phyloP scores from a whole-genome alignment of 768 basidiomycete genomes.

The Mycena alexandri region DNA sequence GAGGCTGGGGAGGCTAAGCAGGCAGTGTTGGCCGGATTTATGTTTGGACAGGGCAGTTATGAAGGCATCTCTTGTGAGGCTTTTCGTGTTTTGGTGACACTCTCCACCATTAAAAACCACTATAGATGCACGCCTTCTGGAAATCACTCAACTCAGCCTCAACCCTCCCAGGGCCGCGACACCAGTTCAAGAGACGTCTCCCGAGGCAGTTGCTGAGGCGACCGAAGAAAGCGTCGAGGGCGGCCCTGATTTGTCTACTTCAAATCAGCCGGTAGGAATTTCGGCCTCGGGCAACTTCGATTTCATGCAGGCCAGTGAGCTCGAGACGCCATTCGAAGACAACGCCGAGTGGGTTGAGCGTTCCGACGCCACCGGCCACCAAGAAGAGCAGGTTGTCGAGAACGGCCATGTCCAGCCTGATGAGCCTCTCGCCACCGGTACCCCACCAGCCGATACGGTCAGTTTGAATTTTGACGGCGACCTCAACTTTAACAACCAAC shows the following conservation, averaged over 20 bases:
- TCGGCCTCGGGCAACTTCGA: conserved; percentile 70
- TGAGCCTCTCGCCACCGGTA: conserved; percentile 24
- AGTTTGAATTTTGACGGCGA: background rate
- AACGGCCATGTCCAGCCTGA: conserved; percentile 48
- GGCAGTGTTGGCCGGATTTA: conserved; percentile 64
- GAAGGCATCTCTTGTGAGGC: conserved; percentile 74
- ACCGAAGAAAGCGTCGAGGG: conserved; percentile 41
- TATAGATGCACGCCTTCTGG: conserved; percentile 71
- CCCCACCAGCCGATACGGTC: conserved; percentile 38
- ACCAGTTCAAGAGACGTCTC: conserved; percentile 52
- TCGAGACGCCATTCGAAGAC: conserved; percentile 70
- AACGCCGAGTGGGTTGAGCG: conserved; percentile 70
- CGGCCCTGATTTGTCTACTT: conserved; percentile 48
- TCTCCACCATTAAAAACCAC: conserved; percentile 3
- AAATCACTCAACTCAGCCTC: conserved; percentile 66
- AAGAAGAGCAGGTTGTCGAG: conserved; percentile 45
- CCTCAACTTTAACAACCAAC: conserved; percentile 29
- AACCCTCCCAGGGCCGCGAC: conserved; percentile 61
- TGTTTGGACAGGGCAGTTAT: conserved; percentile 69
- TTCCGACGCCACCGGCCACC: conserved; percentile 49
- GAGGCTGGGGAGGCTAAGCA: conserved; percentile 65
- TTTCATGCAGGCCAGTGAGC: conserved; percentile 87
- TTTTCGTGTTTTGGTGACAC: conserved; percentile 25
- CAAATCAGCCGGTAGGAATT: conserved; percentile 55
- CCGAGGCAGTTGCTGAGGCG: conserved; percentile 41